phyloP scores from a whole-genome alignment of 768 basidiomycete genomes.

The Dioszegia crocea region DNA sequence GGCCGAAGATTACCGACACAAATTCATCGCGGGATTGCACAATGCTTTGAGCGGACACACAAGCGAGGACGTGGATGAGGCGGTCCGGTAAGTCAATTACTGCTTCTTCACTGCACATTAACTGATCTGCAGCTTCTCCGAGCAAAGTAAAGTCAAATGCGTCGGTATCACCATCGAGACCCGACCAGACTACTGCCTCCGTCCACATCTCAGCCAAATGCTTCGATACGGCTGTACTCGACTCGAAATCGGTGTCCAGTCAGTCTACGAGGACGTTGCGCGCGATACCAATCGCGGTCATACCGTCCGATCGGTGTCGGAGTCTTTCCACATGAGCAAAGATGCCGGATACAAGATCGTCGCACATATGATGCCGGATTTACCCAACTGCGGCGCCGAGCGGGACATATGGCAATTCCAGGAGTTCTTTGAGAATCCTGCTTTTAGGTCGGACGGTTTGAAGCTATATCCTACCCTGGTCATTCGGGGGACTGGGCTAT shows the following conservation, averaged over 20 bases:
- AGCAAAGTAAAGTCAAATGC: constrained; percentile 95
- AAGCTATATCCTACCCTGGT: constrained; percentile 99
- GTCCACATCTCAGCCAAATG: constrained; percentile 97
- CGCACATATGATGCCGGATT: constrained; percentile 99
- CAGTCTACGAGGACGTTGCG: constrained; percentile 98
- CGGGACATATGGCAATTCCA: constrained; percentile 98
- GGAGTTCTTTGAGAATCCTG: constrained; percentile 98
- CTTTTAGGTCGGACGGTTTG: constrained; percentile 91
- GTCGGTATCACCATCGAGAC: constrained; percentile 99
- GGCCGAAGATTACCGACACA: constrained; percentile 90
- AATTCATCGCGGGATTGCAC: constrained; percentile 92
- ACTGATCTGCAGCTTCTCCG: constrained; percentile 68
- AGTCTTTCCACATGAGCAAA: constrained; percentile 95
- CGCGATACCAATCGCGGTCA: constrained; percentile 98
- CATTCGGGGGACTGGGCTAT: constrained; percentile 78
- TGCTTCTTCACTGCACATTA: constrained; percentile 11
- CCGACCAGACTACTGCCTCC: constrained; percentile 93
- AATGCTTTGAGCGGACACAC: constrained; percentile 95
- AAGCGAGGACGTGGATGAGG: constrained; percentile 88
- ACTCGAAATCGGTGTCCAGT: constrained; percentile 96
- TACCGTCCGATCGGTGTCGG: constrained; percentile 93
- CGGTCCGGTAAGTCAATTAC: constrained; percentile 62
- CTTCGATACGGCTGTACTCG: constrained; percentile 97
- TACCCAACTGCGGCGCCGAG: constrained; percentile 95
- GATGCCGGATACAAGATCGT: constrained; percentile 99